Conservation (phyloP, 306 rosid genomes). For the Cucumis melo region DNA sequence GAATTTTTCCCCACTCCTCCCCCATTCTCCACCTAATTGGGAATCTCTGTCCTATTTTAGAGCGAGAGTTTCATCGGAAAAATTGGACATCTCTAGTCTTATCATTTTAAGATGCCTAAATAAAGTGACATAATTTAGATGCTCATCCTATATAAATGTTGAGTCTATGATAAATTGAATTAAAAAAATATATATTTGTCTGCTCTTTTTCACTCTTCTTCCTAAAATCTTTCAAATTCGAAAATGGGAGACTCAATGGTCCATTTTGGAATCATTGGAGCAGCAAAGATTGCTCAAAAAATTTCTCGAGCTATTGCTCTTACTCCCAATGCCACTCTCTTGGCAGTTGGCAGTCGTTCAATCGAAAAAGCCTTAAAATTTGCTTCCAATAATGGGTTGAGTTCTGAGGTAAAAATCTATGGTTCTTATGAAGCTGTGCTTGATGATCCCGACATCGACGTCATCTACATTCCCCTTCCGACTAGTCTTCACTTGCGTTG, state of each 20-base stretch:
- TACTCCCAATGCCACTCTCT: constrained; percentile 47
- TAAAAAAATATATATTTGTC: no score
- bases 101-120: no score
- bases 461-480: constrained; percentile 74
- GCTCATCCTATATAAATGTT: no score
- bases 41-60: no score
- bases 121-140: no score
- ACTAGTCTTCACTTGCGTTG: constrained; percentile 54
- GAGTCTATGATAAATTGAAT: no score
- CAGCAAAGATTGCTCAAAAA: constrained; percentile 65
- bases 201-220: no score
- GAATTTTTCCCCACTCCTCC: no score
- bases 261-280: constrained; percentile 75
- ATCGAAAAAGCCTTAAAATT: constrained; percentile 44
- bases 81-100: no score
- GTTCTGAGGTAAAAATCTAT: constrained; percentile 35
- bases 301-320: constrained; percentile 48
- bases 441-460: constrained; percentile 57
- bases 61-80: no score
- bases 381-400: constrained; percentile 28
- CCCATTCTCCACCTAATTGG: no score
- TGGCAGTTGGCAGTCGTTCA: constrained; percentile 63
- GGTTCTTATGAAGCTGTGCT: constrained; percentile 58
- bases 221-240: not conserved
- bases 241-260: constrained; percentile 32